Conservation (phyloP, 1,284 basidiomycete genomes). For the Pyrrhoderma noxium region DNA sequence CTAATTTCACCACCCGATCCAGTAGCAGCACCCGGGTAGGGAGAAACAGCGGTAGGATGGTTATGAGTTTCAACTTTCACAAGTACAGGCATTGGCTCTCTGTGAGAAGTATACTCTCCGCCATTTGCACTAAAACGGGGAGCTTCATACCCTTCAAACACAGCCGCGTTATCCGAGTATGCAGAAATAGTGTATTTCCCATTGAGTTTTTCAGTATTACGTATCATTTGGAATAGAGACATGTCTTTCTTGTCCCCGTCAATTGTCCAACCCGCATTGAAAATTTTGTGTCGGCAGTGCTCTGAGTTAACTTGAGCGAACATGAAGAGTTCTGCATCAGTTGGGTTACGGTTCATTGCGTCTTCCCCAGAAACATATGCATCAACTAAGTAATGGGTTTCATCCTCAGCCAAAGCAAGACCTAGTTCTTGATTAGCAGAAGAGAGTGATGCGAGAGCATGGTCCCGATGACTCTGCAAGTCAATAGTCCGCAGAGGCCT, state of each 20-base stretch:
- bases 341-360: slow-evolving; percentile 74
- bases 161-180: slow-evolving; percentile 98
- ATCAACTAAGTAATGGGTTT: slow-evolving; percentile 90
- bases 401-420: slow-evolving; percentile 83
- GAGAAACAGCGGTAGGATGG: slow-evolving; percentile 97
- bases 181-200: slow-evolving; percentile 85
- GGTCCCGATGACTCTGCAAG: slow-evolving; percentile 31
- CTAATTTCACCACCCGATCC: slow-evolving; percentile 98
- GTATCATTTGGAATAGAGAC: slow-evolving; percentile 96
- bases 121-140: slow-evolving; percentile 73
- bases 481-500: slow-evolving; percentile 68
- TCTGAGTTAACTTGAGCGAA: slow-evolving; percentile 99
- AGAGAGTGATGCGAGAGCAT: slow-evolving; percentile 40
- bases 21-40: slow-evolving; percentile 95
- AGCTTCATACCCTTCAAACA: slow-evolving; percentile 75
- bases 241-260: slow-evolving; percentile 63
- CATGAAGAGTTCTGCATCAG: slow-evolving; percentile 99
- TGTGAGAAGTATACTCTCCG: slow-evolving; percentile 45
- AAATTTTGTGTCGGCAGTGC: slow-evolving; percentile 99
- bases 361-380: slow-evolving; percentile 71
- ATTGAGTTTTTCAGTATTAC: slow-evolving; percentile 86
- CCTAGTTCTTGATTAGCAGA: slow-evolving; percentile 82
- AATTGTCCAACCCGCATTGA: slow-evolving; percentile 96
- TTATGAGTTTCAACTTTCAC: slow-evolving; percentile 99
- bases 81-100: slow-evolving; percentile 83